Evolutionary conservation across 306 rosid species (phyloP), one percentile per base, ranked within the genome.

Genomic region (Vicia faba): DNA sequence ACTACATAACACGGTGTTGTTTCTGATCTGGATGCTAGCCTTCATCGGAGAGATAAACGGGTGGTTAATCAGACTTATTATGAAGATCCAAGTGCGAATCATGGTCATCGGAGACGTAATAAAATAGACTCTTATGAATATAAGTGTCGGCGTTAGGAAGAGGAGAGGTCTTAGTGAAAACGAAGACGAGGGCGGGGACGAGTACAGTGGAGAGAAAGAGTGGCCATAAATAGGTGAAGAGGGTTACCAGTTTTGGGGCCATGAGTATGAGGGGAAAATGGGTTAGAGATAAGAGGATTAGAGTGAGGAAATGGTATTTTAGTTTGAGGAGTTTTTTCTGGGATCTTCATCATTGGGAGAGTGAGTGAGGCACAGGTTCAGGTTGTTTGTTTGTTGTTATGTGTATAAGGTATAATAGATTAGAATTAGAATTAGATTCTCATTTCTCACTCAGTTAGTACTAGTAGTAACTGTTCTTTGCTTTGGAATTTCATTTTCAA

Each of bases 211-310:
- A 89, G 83, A 89, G 82, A 19, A 88, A 64, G 19, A 92, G 98
- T 2, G 98, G 98, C 95, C 98, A 92, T 70, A 92, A 92, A 82
- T 87, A 92, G 28, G 88, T 83, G 18, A 92, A n/a, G 46, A 92
- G 72, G 48, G 82, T 69, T 12, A 87, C 15, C 69, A 89, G 80
- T 68, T 82, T 77, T 4, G 96, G 96, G 0, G 88, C 91, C 15
- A 88, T 4, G 8, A 73, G 23, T 70, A 75, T 11, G 49, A 89
- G 68, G 20, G 81, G 9, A 63, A 78, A 46, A 14, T 83, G 50
- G 25, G 68, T 57, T 39, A 79, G 1, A 39, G 45, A 61, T 6
- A 84, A 20, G 2, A 75, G 1, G 8, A 84, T 58, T 1, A 72
- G 78, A 0, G 61, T 66, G 5, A 80, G 20, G 40, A 89, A 20